Percentiles rank a stretch among this genome's conserved stretches.
Evolutionary conservation across 2,329 filamentous ascomycete genomes (phyloP).

Genomic region (Pseudocercospora ulei): DNA sequence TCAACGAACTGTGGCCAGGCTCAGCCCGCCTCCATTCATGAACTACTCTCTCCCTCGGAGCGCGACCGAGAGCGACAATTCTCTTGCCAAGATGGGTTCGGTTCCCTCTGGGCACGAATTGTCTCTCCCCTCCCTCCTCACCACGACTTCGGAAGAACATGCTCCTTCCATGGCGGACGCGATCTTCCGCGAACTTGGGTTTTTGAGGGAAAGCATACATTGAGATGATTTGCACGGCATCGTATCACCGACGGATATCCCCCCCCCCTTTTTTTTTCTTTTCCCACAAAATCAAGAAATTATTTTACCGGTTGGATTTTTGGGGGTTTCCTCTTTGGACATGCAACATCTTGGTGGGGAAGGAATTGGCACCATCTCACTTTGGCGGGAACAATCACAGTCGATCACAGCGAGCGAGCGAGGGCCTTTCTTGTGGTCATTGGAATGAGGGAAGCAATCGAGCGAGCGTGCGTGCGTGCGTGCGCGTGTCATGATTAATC

Average conservation of each 20-base stretch:
- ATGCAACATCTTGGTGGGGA: no score
- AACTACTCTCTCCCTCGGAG: conserved; percentile 23
- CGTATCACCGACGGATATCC: not conserved
- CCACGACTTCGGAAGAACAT: conserved; percentile 9
- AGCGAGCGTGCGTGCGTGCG: conserved; percentile 12
- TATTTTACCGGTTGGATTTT: not conserved
- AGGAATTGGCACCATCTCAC: no score
- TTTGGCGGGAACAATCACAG: no score
- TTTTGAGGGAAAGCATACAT: conserved; percentile 26
- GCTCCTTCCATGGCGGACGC: conserved; percentile 26
- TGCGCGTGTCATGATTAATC: no score
- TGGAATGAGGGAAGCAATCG: no score
- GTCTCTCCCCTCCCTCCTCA: conserved; percentile 8
- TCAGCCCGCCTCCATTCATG: conserved; percentile 12
- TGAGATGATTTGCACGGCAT: conserved; percentile 3
- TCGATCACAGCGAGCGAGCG: conserved; percentile 1
- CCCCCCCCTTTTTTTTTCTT: not conserved
- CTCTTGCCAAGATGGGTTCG: conserved; percentile 17
- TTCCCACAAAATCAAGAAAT: not conserved
- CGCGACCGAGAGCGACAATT: conserved; percentile 17
- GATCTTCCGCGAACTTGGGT: conserved; percentile 31
- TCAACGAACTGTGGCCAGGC: conserved; percentile 12
- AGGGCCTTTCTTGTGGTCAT: no score
- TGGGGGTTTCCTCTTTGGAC: no score
- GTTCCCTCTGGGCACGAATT: conserved; percentile 6